Percentiles rank a stretch among this genome's conserved stretches.
Evolutionary conservation across 1,139 yeast species (phyloP).

Genomic region (Scheffersomyces illinoinensis): DNA sequence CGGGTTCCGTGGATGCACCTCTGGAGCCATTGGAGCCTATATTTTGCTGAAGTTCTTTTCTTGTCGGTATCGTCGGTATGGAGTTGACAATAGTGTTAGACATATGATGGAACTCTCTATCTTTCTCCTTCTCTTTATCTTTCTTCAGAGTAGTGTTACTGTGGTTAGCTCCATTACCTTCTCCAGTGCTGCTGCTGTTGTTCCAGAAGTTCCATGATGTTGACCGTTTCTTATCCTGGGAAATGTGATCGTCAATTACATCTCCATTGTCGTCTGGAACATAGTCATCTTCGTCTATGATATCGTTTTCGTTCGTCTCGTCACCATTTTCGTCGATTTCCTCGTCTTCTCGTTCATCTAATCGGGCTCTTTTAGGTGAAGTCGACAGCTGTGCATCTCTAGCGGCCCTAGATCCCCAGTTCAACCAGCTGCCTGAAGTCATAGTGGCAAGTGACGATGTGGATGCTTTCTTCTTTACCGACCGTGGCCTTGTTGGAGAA

Average conservation of each 20-base stretch:
- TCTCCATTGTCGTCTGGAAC: constrained; percentile 29
- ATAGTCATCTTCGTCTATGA: constrained; percentile 25
- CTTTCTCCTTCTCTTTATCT: constrained; percentile 9
- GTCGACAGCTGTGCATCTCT: background rate
- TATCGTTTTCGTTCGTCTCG: constrained; percentile 12
- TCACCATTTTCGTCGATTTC: constrained; percentile 3
- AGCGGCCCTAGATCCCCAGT: background rate
- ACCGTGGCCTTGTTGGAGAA: background rate
- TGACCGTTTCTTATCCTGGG: constrained; percentile 22
- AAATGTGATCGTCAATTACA: constrained; percentile 35
- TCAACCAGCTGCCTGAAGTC: constrained; percentile 22
- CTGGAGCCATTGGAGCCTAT: background rate
- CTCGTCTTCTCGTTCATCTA: constrained; percentile 8
- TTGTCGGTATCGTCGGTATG: constrained; percentile 28
- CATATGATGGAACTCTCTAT: constrained; percentile 7
- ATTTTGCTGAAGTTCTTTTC: constrained; percentile 13
- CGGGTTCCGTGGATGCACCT: constrained; percentile 4
- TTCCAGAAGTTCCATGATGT: constrained; percentile 44
- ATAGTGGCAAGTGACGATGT: constrained; percentile 21
- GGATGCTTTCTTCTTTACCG: constrained; percentile 15
- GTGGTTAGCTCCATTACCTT: constrained; percentile 2
- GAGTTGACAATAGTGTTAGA: constrained; percentile 40
- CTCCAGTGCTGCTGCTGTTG: constrained; percentile 8
- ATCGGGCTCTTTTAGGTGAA: constrained; percentile 3
- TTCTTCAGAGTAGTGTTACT: constrained; percentile 10